phyloP scores from a whole-genome alignment of 176 grass and related monocot species.

The Musa schizocarpa region DNA sequence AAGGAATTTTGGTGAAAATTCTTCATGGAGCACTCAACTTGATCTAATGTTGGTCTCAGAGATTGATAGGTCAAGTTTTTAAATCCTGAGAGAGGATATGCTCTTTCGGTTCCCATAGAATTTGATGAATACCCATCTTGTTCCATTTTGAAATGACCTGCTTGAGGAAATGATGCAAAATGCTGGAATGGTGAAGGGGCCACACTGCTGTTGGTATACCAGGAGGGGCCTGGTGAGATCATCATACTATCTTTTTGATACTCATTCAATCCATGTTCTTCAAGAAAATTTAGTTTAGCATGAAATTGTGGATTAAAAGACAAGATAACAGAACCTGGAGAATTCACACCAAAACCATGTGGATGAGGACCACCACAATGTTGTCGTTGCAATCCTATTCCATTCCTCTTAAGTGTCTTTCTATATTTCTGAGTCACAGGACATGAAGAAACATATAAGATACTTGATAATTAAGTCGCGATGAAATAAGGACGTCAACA shows the following conservation, averaged over 20 bases:
- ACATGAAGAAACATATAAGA: neutral
- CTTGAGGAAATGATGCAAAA: neutral
- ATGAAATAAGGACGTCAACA: neutral
- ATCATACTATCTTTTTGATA: neutral
- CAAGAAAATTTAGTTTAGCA: neutral
- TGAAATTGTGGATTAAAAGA: neutral
- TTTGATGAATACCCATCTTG: neutral
- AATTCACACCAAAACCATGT: neutral
- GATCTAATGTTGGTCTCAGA: neutral
- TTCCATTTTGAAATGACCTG: neutral
- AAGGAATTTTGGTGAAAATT: neutral
- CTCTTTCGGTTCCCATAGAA: neutral
- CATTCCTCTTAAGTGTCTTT: constrained; percentile 1
- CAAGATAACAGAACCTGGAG: constrained; percentile 3
- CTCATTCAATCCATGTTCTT: neutral
- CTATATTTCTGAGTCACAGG: constrained; percentile 7
- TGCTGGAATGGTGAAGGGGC: neutral
- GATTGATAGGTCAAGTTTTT: neutral
- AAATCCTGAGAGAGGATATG: neutral
- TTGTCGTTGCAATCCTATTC: neutral
- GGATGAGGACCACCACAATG: neutral
- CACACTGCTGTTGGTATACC: neutral
- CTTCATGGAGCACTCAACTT: neutral
- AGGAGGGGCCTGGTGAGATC: neutral
- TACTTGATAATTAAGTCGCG: neutral